Base-by-base conservation (phyloP, 2,329 filamentous ascomycete genomes). In the Tolypocladium tundrense region DNA sequence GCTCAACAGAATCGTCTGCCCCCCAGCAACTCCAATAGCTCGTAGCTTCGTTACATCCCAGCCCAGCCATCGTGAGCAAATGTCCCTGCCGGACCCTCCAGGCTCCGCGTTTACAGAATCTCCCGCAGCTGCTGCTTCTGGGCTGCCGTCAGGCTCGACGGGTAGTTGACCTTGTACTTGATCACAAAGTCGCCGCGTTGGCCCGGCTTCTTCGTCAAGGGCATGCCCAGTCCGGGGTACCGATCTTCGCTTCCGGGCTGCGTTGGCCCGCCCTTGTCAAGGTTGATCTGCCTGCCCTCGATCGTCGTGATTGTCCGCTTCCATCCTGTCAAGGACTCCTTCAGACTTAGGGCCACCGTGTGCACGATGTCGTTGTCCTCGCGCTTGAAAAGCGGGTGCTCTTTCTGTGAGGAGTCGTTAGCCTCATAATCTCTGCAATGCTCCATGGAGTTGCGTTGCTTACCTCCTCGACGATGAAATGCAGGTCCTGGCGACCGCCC, bases 261-360 rank as follows among this genome's bases (percentile, higher is more conserved):
- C 8, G 93, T 97, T 1, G 93, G 93, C 0, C 92, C 93, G 6
- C 80, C 76, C 72, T 91, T 92, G 51, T 90, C 84, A 43, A 97
- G 82, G 55, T 79, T 84, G 64, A 99, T 77, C 67, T 92, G 88
- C 69, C 90, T 92, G 65, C 90, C 90, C 67, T 99, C 94, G 65
- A 99, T 97, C 11, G 93, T 99, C 39, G 86, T 85, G 27, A 99
- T 85, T n/a, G 90, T 95, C 57, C 89, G 85, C 66, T 84, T 88
- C 94, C 94, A 99, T 59, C 94, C 94, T 0, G 92, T 96, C 51
- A 99, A 76, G 1, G 94, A 91, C 74, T 99, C 94, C 73, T 97
- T 97, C 53, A 99, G 84, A 35, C 88, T 85, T 56, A 99, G 80
- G 9, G 92, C 88, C 64, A 97, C 79, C 1, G 80, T 88, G 67